These are phyloP conservation scores for Oemleria cerasiformis DNA, from an alignment of 306 rosid genomes.

Conservation along the genomic window DNA sequence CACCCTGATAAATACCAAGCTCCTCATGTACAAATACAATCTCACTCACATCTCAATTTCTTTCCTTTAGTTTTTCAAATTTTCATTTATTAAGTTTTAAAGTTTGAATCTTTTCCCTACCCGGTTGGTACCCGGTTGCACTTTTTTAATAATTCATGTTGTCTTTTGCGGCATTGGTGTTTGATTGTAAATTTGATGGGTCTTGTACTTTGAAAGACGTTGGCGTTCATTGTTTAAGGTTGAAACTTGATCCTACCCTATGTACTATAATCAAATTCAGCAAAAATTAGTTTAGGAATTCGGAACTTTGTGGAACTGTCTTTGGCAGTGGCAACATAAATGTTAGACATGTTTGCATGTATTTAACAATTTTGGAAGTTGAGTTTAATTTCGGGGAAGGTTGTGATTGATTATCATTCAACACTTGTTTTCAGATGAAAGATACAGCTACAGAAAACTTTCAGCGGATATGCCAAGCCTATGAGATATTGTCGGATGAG, in stretches of 20 bases:
- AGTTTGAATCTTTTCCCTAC: not conserved
- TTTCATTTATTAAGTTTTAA: not conserved
- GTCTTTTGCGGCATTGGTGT: conserved; percentile 4
- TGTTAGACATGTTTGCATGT: not conserved
- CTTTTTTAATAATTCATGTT: not conserved
- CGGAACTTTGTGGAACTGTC: not conserved
- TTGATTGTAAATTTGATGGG: not conserved
- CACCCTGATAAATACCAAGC: conserved; percentile 95
- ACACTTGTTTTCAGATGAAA: conserved; percentile 57
- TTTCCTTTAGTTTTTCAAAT: too few relatives aligned
- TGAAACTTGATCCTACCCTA: not conserved
- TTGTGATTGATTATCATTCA: not conserved
- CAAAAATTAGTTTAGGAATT: not conserved
- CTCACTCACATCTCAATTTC: not conserved
- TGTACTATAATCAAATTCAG: not conserved
- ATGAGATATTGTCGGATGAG: conserved; percentile 81
- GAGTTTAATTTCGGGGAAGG: not conserved
- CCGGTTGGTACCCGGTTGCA: not conserved
- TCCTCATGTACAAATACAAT: conserved; percentile 51
- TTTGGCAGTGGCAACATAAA: not conserved
- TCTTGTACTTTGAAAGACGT: not conserved
- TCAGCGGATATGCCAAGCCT: conserved; percentile 84
- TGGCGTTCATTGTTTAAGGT: not conserved
- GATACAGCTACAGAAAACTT: conserved; percentile 87
- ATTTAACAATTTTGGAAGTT: not conserved